Evolutionary conservation across 306 rosid genomes (phyloP), one percentile per base, ranked within the genome.

Genomic region (Sesbania bispinosa): DNA sequence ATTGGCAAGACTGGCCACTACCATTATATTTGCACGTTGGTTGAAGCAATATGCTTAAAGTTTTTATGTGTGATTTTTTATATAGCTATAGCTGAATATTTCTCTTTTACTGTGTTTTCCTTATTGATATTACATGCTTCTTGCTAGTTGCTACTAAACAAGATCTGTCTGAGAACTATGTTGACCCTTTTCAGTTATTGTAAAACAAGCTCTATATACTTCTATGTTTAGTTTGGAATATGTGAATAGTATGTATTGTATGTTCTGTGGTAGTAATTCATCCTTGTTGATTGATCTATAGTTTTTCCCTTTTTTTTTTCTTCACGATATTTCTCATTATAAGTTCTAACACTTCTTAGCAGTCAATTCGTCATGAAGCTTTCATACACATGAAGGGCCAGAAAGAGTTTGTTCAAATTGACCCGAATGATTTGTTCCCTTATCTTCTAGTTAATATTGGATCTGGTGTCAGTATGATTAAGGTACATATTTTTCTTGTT

Each of bases 361-460:
- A 95, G 99, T 97, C 99, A 52, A 95, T 95, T 75, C 96, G 99
- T 36, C 99, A 95, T 79, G 99, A 95, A 89, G 97, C 99, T 77
- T 95, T 91, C 86, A 95, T 97, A n/a, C 99, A 95, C 75, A 88
- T 79, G 96, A 97, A 95, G 76, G 96, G 99, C 75, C 87, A 81
- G 62, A 95, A 91, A 84, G 91, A 91, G 81, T 95, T 95, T 61
- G 88, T 91, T 81, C 99, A 95, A 83, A 92, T 95, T 76, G 99
- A 95, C 66, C 96, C 82, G 3, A 95, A 88, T 69, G 97, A 95
- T 10, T 21, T 95, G 80, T 95, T 83, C 79, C 99, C 99, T 14
- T 95, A 85, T 88, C 96, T 94, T 73, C 93, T 94, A n/a, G 99
- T 94, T 71, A 94, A 91, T 62, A 82, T 94, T 83, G 99, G 99